Conservation (phyloP, 106 monocot species). For the Chionographis japonica region DNA sequence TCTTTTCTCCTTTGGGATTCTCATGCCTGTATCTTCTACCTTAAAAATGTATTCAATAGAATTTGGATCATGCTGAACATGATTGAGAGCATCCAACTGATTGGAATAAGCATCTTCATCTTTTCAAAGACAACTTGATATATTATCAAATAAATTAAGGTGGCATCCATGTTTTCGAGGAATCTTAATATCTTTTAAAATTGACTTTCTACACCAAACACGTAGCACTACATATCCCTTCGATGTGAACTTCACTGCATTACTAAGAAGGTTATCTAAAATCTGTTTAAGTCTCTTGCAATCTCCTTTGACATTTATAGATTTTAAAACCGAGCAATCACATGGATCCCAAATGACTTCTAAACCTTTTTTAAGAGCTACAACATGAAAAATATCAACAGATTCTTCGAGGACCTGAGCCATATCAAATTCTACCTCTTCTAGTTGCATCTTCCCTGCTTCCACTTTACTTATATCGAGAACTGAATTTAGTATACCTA, state of each 20-base stretch:
- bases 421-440: constrained; percentile 74
- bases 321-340: constrained; percentile 62
- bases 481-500: constrained; percentile 81
- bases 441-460: constrained; percentile 83
- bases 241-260: constrained; percentile 84
- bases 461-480: constrained; percentile 89
- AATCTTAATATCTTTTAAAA: constrained; percentile 5
- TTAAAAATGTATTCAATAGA: constrained; percentile 70
- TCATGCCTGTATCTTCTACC: constrained; percentile 76
- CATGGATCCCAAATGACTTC: constrained; percentile 98
- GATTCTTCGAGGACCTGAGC: constrained; percentile 74
- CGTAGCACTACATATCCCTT: constrained; percentile 65
- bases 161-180: constrained; percentile 1
- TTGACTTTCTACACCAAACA: constrained; percentile 47
- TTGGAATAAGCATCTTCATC: not conserved
- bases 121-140: constrained; percentile 16
- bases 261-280: constrained; percentile 74
- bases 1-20: constrained; percentile 83
- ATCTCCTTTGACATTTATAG: constrained; percentile 62
- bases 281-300: constrained; percentile 64
- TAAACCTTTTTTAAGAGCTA: constrained; percentile 56
- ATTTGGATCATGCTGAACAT: constrained; percentile 13
- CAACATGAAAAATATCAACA: constrained; percentile 57
- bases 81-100: not conserved
- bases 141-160: constrained; percentile 4